phyloP scores from a whole-genome alignment of 1,284 basidiomycete species.

The Cutaneotrichosporon cutaneum region DNA sequence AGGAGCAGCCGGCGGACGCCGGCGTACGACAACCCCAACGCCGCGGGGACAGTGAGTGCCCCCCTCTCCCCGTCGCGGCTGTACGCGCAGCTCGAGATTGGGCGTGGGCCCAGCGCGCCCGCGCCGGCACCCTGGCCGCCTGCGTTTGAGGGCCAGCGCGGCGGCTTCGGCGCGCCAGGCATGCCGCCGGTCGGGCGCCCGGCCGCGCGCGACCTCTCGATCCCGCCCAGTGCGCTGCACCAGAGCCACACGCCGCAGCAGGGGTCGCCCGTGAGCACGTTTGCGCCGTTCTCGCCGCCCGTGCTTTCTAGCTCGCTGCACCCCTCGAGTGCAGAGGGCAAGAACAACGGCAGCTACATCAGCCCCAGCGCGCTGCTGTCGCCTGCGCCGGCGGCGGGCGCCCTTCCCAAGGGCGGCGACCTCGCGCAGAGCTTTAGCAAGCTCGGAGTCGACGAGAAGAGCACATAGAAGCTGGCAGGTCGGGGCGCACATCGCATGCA shows the following conservation, averaged over 20 bases:
- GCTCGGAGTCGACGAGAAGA: constrained; percentile 6
- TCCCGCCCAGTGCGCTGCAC: constrained; percentile 17
- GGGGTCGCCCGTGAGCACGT: constrained; percentile 38
- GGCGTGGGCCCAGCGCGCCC: constrained; percentile 19
- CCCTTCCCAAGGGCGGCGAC: background rate
- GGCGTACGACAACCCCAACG: constrained; percentile 36
- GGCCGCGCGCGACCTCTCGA: constrained; percentile 14
- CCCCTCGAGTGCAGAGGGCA: constrained; percentile 20
- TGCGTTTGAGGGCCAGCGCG: constrained; percentile 10
- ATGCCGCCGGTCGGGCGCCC: background rate
- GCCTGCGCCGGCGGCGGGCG: constrained; percentile 19
- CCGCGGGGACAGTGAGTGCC: constrained; percentile 49
- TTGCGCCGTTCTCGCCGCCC: constrained; percentile 45
- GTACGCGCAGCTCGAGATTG: constrained; percentile 49
- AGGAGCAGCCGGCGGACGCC: constrained; percentile 19
- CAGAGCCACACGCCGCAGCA: constrained; percentile 19
- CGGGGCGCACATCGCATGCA: background rate
- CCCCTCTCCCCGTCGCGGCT: constrained; percentile 49
- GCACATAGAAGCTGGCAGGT: background rate
- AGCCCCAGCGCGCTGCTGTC: constrained; percentile 45
- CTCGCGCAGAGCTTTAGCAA: constrained; percentile 31
- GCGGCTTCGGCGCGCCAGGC: constrained; percentile 23
- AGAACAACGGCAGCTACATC: constrained; percentile 30
- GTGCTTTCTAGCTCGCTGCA: constrained; percentile 25
- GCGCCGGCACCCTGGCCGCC: constrained; percentile 17